Base-by-base conservation (phyloP, 2,329 filamentous ascomycete genomes). In the Aspergillus ruber region DNA sequence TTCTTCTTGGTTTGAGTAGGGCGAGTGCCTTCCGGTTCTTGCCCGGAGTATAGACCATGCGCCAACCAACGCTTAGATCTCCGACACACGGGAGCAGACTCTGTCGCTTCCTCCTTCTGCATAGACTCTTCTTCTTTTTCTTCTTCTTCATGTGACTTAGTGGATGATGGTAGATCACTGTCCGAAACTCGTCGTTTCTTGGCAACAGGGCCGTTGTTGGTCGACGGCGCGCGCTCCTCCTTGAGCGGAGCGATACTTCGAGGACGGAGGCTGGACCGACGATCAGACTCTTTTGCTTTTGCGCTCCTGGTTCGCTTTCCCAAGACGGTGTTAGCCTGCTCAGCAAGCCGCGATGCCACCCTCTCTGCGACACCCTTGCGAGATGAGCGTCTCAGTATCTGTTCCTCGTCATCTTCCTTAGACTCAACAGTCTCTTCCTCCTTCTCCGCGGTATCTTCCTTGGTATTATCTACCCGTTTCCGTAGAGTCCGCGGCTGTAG, bases 11-110 rank as follows among this genome's bases (percentile, higher is more conserved):
- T 73, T 55, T 77, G 76, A 43, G 73, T 73, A 10, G 75, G 64
- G 44, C 74, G 70, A 44, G 72, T 63, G 46, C 76, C 68, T 35
- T 72, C 69, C 17, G 69, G 70, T 25, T 83, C 76, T 65, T 96
- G 91, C 23, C 93, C 93, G 0, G 88, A 84, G 61, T 94, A 97
- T 12, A 97, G 75, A 8, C 91, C 93, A 64, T 90, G 87, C 45
- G 78, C 75, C 46, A 94, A 74, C 80, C 87, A 97, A 56, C 83
- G 83, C 74, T 95, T 95, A 44, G 75, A 70, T 66, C 57, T 77
- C 48, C 46, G 58, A 23, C 45, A 61, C 44, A 54, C 50, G 33
- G 56, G 41, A 42, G 58, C 56, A 4, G 57, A 47, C 21, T 59
- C 50, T 3, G 46, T 46, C 10, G 53, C 46, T 23, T 63, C 60